These are phyloP conservation scores for Aspergillus ibericus DNA, from an alignment of 2,329 filamentous ascomycete genomes.

Conservation along the genomic window DNA sequence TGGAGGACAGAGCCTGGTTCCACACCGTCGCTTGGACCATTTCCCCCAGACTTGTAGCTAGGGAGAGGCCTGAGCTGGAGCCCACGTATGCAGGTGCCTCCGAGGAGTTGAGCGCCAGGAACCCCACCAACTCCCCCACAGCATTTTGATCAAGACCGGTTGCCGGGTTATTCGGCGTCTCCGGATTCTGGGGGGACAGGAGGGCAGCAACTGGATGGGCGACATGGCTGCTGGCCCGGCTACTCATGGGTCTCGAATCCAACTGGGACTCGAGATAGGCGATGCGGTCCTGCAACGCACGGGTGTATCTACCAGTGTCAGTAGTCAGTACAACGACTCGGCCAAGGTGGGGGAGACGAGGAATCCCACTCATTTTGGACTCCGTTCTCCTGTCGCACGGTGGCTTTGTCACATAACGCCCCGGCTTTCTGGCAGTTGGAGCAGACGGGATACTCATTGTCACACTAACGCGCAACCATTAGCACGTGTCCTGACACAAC, in stretches of 20 bases:
- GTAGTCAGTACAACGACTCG: neutral
- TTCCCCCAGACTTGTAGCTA: slow-evolving; percentile 53
- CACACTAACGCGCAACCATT: slow-evolving; percentile 35
- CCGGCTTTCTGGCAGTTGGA: slow-evolving; percentile 48
- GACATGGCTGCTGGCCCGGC: slow-evolving; percentile 14
- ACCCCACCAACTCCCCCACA: slow-evolving; percentile 50
- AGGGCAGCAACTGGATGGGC: slow-evolving; percentile 23
- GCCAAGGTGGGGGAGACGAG: neutral
- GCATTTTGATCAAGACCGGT: slow-evolving; percentile 36
- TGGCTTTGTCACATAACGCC: slow-evolving; percentile 45
- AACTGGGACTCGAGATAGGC: slow-evolving; percentile 43
- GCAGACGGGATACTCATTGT: slow-evolving; percentile 47
- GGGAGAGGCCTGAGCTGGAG: slow-evolving; percentile 50
- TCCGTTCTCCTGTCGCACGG: slow-evolving; percentile 41
- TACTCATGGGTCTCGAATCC: slow-evolving; percentile 18
- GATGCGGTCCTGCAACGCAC: slow-evolving; percentile 44
- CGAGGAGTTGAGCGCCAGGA: slow-evolving; percentile 47
- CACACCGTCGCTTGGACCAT: slow-evolving; percentile 57
- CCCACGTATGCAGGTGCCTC: slow-evolving; percentile 53
- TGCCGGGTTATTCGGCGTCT: slow-evolving; percentile 18
- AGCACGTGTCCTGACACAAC: neutral
- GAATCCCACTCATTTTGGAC: slow-evolving; percentile 35
- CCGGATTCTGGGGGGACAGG: slow-evolving; percentile 24
- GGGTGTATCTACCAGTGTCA: slow-evolving; percentile 38
- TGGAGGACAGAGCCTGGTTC: slow-evolving; percentile 49